Evolutionary conservation across 2,329 filamentous ascomycete genomes (phyloP), one percentile per base, ranked within the genome.

Genomic region (Penicillium corylophilum): DNA sequence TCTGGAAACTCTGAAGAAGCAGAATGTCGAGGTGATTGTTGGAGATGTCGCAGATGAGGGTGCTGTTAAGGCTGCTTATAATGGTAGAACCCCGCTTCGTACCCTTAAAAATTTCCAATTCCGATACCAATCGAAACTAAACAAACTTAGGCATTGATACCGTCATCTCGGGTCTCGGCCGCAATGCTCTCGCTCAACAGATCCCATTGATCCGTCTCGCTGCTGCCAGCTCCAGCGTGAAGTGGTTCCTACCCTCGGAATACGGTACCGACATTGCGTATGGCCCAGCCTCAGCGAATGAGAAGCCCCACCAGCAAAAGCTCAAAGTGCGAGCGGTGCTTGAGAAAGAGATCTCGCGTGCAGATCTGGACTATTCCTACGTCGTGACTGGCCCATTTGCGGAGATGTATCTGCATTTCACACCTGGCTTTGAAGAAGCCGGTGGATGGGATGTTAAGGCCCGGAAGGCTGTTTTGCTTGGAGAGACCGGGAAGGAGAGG

Each of bases 321-420:
- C 77, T 89, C 47, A 82, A 83, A 62, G 83, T 89, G n/a, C 78
- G 87, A 52, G 81, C 79, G 50, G 80, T 79, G 26, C 75, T 88
- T 28, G 76, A 78, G 36, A 60, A 68, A 4, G 78, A 80, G 31
- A 71, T 78, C n/a, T 63, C 80, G 13, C 60, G 60, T 3, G 75
- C 77, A 58, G 70, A 77, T 7, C 65, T 89, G 23, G 76, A 82
- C 44, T 78, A 85, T 50, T 88, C 86, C 0, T 89, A 85, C 64
- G 72, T 89, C 0, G 86, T 89, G 4, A 88, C 86, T 0, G 86
- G 86, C 0, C 86, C 86, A 0, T 89, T 86, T 58, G 79, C 81
- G 26, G 86, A 88, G 54, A 76, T 86, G 64, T 88, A 79, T 72
- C 74, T 87, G 40, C 68, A 63, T 5, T 61, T 72, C 15, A n/a